Evolutionary conservation across 2,329 filamentous ascomycete genomes (phyloP), one percentile per base, ranked within the genome.

Genomic region (Aurifilum marmelostoma): DNA sequence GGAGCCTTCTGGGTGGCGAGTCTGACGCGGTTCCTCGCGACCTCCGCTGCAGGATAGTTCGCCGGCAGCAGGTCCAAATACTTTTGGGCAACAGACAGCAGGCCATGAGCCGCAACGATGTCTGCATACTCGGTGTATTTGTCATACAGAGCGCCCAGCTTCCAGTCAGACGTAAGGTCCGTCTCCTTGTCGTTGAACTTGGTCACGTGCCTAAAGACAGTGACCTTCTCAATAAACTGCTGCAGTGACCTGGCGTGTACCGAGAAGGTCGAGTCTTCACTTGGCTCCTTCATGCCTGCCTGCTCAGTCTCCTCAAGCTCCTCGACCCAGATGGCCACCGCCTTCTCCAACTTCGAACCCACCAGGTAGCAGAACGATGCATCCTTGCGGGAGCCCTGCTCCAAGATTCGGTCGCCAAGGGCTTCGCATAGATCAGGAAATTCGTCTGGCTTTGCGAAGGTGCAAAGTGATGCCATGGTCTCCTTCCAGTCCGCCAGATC

Each of bases 121-220:
- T 99, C 95, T 18, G 96, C 95, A 78, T 98, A 99, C 81, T 99
- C 96, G 37, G 92, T 91, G 77, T 99, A 99, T 81, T 97, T 97
- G 78, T 94, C 91, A 79, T 99, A 99, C 66, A 99, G 83, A 2
- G 90, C 85, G 50, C 89, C 87, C 70, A 99, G 88, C 82, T 97
- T 97, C 95, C 95, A 99, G 74, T 91, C 92, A 1, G 90, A 89
- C 12, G 87, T 84, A 74, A 92, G 87, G 61, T 82, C 81, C 72
- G 88, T 88, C 76, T 97, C 94, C 11, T 82, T 80, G 77, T 99
- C 96, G 75, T 92, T 83, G 83, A 97, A 99, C 76, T 95, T 94
- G 71, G 94, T 94, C 58, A 97, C 94, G 74, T 96, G 88, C 67
- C 96, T 91, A 89, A 99, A 99, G 66, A 99, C 88, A 0, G 94